Evolutionary conservation across 1,139 yeast genomes (phyloP).

Genomic region (Candida sojae): DNA sequence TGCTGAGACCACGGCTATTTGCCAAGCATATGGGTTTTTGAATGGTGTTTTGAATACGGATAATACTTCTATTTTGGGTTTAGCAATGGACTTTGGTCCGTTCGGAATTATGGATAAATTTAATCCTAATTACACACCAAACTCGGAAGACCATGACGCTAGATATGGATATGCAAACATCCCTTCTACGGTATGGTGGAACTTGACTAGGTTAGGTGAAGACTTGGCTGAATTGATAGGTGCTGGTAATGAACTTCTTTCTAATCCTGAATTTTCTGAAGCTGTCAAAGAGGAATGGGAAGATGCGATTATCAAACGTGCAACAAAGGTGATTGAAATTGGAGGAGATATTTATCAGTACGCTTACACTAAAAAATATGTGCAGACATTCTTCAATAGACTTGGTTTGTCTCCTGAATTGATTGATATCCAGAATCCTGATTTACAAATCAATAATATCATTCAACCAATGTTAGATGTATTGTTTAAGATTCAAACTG

Average conservation of each 20-base stretch:
- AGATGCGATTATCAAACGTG: constrained; percentile 56
- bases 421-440: constrained; percentile 38
- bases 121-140: constrained; percentile 82
- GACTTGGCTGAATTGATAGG: constrained; percentile 81
- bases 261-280: constrained; percentile 36
- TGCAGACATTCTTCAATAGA: constrained; percentile 60
- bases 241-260: constrained; percentile 54
- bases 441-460: constrained; percentile 44
- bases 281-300: constrained; percentile 51
- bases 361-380: constrained; percentile 61
- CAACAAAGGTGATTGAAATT: constrained; percentile 62
- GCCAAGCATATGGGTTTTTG: constrained; percentile 91
- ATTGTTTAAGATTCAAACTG: constrained; percentile 63
- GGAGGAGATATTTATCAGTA: constrained; percentile 69
- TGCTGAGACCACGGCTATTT: constrained; percentile 76
- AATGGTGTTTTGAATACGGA: constrained; percentile 96
- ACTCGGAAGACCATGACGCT: constrained; percentile 75
- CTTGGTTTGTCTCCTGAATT: constrained; percentile 58
- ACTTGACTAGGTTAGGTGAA: constrained; percentile 82
- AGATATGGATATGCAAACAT: constrained; percentile 81
- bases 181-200: constrained; percentile 94
- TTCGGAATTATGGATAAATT: constrained; percentile 86
- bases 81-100: constrained; percentile 93
- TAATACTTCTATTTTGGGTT: constrained; percentile 83
- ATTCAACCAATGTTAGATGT: constrained; percentile 65